Conservation (phyloP, 805 yeast species). For the Ogataea nakhonphanomensis region DNA sequence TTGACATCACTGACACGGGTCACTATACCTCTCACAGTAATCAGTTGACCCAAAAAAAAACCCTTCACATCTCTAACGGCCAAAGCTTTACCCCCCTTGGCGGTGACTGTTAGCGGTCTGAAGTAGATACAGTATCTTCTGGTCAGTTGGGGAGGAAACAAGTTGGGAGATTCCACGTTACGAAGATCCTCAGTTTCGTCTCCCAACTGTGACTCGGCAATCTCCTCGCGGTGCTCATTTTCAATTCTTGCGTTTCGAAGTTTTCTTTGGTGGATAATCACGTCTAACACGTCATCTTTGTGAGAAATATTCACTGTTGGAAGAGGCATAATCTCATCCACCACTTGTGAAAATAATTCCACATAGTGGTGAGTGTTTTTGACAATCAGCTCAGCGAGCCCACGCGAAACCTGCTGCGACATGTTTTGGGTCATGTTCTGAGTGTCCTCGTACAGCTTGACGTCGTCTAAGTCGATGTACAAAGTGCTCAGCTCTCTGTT, state of each 20-base stretch:
- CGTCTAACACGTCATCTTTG: slow-evolving; percentile 88
- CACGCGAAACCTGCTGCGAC: slow-evolving; percentile 17
- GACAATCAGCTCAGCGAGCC: slow-evolving; percentile 54
- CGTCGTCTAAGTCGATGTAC: slow-evolving; percentile 78
- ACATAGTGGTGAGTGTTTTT: slow-evolving; percentile 76
- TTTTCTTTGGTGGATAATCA: slow-evolving; percentile 84
- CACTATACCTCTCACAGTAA: slow-evolving; percentile 90
- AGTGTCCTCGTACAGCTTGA: slow-evolving; percentile 62
- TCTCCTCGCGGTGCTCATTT: slow-evolving; percentile 64
- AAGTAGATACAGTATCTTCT: slow-evolving; percentile 86
- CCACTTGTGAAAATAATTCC: slow-evolving; percentile 69
- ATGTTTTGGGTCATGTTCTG: slow-evolving; percentile 17
- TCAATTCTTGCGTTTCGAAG: slow-evolving; percentile 73
- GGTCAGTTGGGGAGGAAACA: slow-evolving; percentile 82
- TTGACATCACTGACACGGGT: slow-evolving; percentile 96
- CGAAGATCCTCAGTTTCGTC: slow-evolving; percentile 18
- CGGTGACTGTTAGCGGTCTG: slow-evolving; percentile 60
- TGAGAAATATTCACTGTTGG: slow-evolving; percentile 79
- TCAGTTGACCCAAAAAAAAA: slow-evolving; percentile 73
- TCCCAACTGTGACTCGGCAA: slow-evolving; percentile 40
- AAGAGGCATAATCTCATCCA: slow-evolving; percentile 81
- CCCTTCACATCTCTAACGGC: slow-evolving; percentile 93
- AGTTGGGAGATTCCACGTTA: slow-evolving; percentile 35
- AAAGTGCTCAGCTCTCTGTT: slow-evolving; percentile 74
- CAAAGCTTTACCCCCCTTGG: slow-evolving; percentile 50